Evolutionary conservation across 805 yeast genomes (phyloP).

Genomic region (Barnettozyma siamensis): DNA sequence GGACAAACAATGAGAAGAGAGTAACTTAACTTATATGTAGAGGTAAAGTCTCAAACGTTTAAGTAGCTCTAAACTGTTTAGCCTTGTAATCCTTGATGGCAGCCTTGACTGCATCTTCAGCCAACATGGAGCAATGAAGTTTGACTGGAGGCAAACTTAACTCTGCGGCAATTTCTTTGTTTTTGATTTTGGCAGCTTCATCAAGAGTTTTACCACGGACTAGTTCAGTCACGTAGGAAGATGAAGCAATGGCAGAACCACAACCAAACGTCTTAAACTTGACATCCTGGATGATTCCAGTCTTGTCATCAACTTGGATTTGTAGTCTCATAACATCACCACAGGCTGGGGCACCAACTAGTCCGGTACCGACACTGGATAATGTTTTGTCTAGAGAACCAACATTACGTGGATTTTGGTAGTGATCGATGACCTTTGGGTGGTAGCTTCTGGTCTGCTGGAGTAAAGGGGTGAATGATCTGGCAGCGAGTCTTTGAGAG

Average conservation of each 20-base stretch:
- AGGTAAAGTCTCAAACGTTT: too few species aligned
- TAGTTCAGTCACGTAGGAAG: conserved; percentile 90
- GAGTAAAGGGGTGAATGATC: conserved; percentile 17
- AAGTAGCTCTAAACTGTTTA: conserved; percentile 47
- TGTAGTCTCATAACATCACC: conserved; percentile 99
- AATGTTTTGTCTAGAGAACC: conserved; percentile 82
- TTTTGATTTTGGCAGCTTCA: conserved; percentile 89
- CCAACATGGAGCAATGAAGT: conserved; percentile 96
- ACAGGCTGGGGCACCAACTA: conserved; percentile 99
- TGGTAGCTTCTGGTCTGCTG: conserved; percentile 53
- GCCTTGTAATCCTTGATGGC: conserved; percentile 93
- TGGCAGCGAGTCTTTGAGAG: conserved; percentile 12
- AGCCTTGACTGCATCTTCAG: conserved; percentile 97
- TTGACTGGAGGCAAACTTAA: conserved; percentile 94
- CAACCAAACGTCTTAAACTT: conserved; percentile 99
- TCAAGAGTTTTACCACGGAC: conserved; percentile 93
- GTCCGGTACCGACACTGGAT: conserved; percentile 85
- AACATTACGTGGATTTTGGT: conserved; percentile 93
- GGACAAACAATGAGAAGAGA: not conserved
- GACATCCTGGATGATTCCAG: conserved; percentile 91
- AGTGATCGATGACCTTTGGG: conserved; percentile 92
- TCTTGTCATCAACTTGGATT: conserved; percentile 83
- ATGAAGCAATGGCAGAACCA: conserved; percentile 95
- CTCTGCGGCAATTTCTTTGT: conserved; percentile 92
- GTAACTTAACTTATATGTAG: too few species aligned